phyloP scores from a whole-genome alignment of 1,284 basidiomycete species.

The Earliella scabrosa region DNA sequence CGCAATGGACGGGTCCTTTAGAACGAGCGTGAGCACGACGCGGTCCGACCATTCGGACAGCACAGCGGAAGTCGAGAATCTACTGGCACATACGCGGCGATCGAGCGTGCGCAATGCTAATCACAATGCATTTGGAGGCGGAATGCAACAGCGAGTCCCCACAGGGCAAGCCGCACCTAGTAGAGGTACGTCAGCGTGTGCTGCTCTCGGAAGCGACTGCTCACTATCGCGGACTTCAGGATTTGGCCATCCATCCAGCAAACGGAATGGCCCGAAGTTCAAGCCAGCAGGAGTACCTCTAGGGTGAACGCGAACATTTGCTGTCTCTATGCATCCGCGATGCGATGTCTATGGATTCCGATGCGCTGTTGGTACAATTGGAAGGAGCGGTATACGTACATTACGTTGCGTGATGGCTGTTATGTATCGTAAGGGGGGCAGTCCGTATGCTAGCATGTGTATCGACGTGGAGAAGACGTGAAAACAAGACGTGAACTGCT shows the following conservation, averaged over 20 bases:
- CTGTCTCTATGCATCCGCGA: too few species aligned
- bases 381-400: slow-evolving; percentile 31
- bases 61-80: slow-evolving; percentile 68
- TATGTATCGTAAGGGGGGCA: slow-evolving; percentile 17
- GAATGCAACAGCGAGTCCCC: slow-evolving; percentile 11
- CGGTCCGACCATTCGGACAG: slow-evolving; percentile 67
- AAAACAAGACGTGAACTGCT: neutral
- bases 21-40: slow-evolving; percentile 44
- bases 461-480: slow-evolving; percentile 3
- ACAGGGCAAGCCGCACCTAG: too few species aligned
- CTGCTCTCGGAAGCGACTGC: too few species aligned
- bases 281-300: slow-evolving; percentile 31
- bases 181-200: neutral
- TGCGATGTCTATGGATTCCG: slow-evolving; percentile 17
- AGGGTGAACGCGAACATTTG: slow-evolving; percentile 7
- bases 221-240: too few species aligned
- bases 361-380: slow-evolving; percentile 21
- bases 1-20: slow-evolving; percentile 45
- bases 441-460: slow-evolving; percentile 15
- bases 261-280: slow-evolving; percentile 32
- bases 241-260: slow-evolving; percentile 26
- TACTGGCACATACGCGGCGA: slow-evolving; percentile 43
- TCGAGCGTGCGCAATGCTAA: slow-evolving; percentile 15
- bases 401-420: slow-evolving; percentile 15
- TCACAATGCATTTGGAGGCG: slow-evolving; percentile 10